phyloP scores from a whole-genome alignment of 176 grass and related monocot species.

The Zea mays region Zm-B73-REFERENCE-NAM-5.0 NC_050100.1:190825001-190825500 shows the following conservation, averaged over 20 bases:
- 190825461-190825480: too few species aligned
- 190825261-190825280: not conserved
- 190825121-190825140: not conserved
- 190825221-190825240: not conserved
- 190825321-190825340: too few species aligned
- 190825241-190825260: not conserved
- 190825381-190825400: too few species aligned
- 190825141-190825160: not conserved
- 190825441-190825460: too few species aligned
- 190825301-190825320: not conserved
- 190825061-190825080: not conserved
- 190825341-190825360: not conserved
- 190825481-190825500: too few species aligned
- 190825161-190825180: not conserved
- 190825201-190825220: conserved; percentile 8
- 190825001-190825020: not conserved
- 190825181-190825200: not conserved
- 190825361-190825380: too few species aligned
- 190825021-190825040: not conserved
- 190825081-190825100: not conserved
- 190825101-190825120: not conserved
- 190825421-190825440: too few species aligned
- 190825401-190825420: too few species aligned
- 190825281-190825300: not conserved
- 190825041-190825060: conserved; percentile 5